Percentiles rank a stretch among this genome's conserved stretches.
These are phyloP conservation scores for Peltaster fructicola DNA, from an alignment of 2,329 filamentous ascomycete species.

Conservation along the genomic window DNA sequence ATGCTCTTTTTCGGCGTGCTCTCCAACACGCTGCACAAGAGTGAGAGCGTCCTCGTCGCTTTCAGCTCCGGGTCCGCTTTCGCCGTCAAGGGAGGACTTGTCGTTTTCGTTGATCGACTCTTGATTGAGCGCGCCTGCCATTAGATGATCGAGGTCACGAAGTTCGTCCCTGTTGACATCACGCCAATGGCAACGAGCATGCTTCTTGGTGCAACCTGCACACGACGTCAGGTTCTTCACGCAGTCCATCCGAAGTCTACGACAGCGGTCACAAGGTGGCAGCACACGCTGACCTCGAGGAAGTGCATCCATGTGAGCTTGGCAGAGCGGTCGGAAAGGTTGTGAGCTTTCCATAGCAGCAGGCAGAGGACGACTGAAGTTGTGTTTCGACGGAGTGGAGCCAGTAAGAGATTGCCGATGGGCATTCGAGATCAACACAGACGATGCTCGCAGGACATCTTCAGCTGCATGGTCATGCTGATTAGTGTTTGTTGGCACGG, in stretches of 20 bases:
- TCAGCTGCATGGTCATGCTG: too few species aligned
- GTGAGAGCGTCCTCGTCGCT: too few species aligned
- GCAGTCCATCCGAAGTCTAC: constrained; percentile 63
- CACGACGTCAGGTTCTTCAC: constrained; percentile 76
- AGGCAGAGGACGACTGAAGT: constrained; percentile 21
- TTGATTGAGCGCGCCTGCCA: too few species aligned
- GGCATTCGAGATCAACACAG: too few species aligned
- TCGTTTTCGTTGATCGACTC: too few species aligned
- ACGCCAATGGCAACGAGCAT: constrained; percentile 76
- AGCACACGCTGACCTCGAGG: constrained; percentile 54
- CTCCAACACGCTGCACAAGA: too few species aligned
- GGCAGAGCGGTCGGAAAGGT: constrained; percentile 20
- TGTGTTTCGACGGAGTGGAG: constrained; percentile 16
- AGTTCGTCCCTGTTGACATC: constrained; percentile 58
- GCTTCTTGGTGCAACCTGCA: constrained; percentile 75
- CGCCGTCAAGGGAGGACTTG: too few species aligned
- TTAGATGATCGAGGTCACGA: constrained; percentile 16
- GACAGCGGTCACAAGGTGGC: constrained; percentile 73
- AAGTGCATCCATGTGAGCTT: constrained; percentile 54
- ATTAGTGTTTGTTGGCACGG: too few species aligned
- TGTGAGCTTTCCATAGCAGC: constrained; percentile 19
- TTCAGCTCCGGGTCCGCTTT: too few species aligned
- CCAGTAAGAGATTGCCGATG: too few species aligned
- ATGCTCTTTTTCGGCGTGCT: too few species aligned
- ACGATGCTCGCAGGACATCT: too few species aligned